Evolutionary conservation across 2,329 filamentous ascomycete genomes (phyloP).

Genomic region (Aspergillus proliferans): DNA sequence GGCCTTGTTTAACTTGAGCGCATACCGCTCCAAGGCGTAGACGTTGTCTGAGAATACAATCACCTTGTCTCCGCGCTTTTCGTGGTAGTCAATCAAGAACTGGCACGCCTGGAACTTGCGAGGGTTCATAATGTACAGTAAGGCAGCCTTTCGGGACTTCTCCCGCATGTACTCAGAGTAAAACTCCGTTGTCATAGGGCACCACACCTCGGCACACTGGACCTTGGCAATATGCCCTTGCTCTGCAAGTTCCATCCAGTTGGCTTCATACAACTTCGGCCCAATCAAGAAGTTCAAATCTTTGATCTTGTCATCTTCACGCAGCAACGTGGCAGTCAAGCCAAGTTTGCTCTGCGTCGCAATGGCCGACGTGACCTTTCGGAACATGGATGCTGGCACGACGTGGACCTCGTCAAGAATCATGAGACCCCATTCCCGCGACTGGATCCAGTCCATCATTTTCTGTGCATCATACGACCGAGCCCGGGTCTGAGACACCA

Average conservation of each 20-base stretch:
- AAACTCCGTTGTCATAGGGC: slow-evolving; percentile 97
- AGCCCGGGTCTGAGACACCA: slow-evolving; percentile 89
- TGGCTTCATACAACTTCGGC: slow-evolving; percentile 94
- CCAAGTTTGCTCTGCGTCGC: slow-evolving; percentile 94
- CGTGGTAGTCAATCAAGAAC: slow-evolving; percentile 97
- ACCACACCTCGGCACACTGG: slow-evolving; percentile 98
- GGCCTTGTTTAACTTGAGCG: slow-evolving; percentile 73
- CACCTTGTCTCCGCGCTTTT: slow-evolving; percentile 89
- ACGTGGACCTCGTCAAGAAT: slow-evolving; percentile 97
- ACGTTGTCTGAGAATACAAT: slow-evolving; percentile 98
- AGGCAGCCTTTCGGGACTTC: slow-evolving; percentile 58
- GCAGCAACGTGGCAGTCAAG: slow-evolving; percentile 82
- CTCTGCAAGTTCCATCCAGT: slow-evolving; percentile 98
- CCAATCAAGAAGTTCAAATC: slow-evolving; percentile 97
- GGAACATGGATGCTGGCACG: slow-evolving; percentile 92
- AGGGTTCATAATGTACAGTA: slow-evolving; percentile 96
- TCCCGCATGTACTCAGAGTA: slow-evolving; percentile 84
- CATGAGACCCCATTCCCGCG: slow-evolving; percentile 94
- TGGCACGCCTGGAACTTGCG: slow-evolving; percentile 95
- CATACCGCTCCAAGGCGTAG: slow-evolving; percentile 81
- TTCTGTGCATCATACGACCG: slow-evolving; percentile 89
- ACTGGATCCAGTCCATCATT: slow-evolving; percentile 91
- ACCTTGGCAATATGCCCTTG: slow-evolving; percentile 96
- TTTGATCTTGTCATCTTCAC: slow-evolving; percentile 97
- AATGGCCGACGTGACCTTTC: slow-evolving; percentile 86